Evolutionary conservation across 495 filamentous ascomycete species (phyloP).

Genomic region (Neurospora sp.): DNA sequence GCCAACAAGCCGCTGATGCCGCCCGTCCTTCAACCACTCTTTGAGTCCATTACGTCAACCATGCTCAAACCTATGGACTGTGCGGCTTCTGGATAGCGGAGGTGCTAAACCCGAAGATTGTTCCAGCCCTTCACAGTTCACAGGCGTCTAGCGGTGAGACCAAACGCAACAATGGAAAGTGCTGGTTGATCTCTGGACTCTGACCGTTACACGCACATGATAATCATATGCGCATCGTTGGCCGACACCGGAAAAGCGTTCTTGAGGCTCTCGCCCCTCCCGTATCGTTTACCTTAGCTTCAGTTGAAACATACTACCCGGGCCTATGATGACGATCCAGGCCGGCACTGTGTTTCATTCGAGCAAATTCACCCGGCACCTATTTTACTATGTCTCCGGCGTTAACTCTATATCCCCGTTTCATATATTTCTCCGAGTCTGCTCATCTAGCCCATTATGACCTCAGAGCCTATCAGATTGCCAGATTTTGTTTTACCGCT

Average conservation of each 20-base stretch:
- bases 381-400: background rate
- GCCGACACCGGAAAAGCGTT: background rate
- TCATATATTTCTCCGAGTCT: background rate
- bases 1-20: background rate
- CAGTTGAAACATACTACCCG: background rate
- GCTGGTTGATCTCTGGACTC: background rate
- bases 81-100: background rate
- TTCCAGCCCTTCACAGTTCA: background rate
- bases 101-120: background rate
- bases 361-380: background rate
- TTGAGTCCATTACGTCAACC: background rate
- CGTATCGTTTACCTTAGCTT: background rate
- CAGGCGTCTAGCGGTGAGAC: background rate
- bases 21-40: background rate
- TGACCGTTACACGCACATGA: background rate
- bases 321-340: background rate
- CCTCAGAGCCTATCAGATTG: background rate
- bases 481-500: background rate
- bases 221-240: background rate
- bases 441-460: background rate
- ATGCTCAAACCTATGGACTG: background rate
- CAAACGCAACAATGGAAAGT: background rate
- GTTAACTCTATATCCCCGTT: background rate
- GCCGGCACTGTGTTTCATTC: background rate
- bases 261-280: background rate